These are phyloP conservation scores for Talaromyces amestolkiae DNA, from an alignment of 2,329 filamentous ascomycete genomes.

Conservation along the genomic window DNA sequence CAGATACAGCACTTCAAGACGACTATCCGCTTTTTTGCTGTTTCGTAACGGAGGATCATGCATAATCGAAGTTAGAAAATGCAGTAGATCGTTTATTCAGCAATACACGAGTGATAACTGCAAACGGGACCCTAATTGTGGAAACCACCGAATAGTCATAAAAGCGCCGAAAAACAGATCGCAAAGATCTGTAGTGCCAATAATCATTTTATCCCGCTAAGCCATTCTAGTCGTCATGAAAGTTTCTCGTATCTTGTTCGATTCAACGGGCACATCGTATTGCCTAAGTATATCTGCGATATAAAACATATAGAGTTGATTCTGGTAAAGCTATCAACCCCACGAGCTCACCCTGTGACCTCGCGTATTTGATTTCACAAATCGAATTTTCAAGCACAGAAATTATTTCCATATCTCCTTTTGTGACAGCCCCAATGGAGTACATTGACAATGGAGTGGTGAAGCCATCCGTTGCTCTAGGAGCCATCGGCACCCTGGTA, in stretches of 20 bases:
- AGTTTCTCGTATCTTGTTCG: background rate
- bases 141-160: background rate
- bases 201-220: background rate
- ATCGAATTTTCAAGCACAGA: too few species aligned
- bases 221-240: background rate
- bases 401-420: background rate
- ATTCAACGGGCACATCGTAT: background rate
- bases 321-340: too few species aligned
- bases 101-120: background rate
- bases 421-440: background rate
- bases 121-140: background rate
- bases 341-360: too few species aligned
- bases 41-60: background rate
- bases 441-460: background rate
- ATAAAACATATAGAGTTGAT: too few species aligned
- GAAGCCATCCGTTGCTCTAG: background rate
- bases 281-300: background rate
- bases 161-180: background rate
- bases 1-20: background rate
- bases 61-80: background rate
- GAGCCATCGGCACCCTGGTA: background rate
- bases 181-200: background rate
- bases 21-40: background rate
- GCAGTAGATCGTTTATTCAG: background rate
- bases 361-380: too few species aligned